Conservation (phyloP, 2,329 filamentous ascomycete genomes). For the Septoria linicola region DNA sequence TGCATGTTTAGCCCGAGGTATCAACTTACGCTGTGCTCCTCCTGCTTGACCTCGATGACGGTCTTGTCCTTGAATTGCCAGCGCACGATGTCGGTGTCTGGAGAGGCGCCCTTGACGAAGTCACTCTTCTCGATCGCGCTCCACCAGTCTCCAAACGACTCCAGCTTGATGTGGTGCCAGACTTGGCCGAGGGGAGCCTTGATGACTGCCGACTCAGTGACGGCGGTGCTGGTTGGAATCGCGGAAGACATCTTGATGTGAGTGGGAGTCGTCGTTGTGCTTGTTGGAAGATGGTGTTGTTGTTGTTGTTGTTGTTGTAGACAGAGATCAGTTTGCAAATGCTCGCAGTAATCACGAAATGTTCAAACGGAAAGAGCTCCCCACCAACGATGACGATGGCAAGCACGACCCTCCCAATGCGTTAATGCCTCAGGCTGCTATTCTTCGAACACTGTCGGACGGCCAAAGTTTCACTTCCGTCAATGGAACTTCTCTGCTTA, state of each 20-base stretch:
- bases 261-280: neutral
- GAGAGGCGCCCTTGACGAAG: slow-evolving; percentile 59
- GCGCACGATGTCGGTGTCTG: slow-evolving; percentile 65
- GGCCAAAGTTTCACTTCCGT: neutral
- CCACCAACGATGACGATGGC: neutral
- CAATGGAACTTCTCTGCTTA: neutral
- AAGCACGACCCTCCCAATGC: neutral
- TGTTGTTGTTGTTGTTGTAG: neutral
- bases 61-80: slow-evolving; percentile 72
- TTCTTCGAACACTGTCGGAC: too few species aligned
- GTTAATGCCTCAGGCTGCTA: neutral
- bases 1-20: too few species aligned
- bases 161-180: slow-evolving; percentile 74
- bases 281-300: neutral
- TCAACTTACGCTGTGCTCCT: slow-evolving; percentile 69
- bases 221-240: slow-evolving; percentile 66
- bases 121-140: slow-evolving; percentile 61
- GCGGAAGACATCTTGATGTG: slow-evolving; percentile 24
- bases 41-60: slow-evolving; percentile 70
- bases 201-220: slow-evolving; percentile 67
- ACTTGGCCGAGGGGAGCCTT: slow-evolving; percentile 63
- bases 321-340: neutral
- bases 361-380: too few species aligned
- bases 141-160: slow-evolving; percentile 68
- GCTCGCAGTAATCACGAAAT: too few species aligned